phyloP scores from a whole-genome alignment of 306 rosid genomes.

The Lupinus albus region DNA sequence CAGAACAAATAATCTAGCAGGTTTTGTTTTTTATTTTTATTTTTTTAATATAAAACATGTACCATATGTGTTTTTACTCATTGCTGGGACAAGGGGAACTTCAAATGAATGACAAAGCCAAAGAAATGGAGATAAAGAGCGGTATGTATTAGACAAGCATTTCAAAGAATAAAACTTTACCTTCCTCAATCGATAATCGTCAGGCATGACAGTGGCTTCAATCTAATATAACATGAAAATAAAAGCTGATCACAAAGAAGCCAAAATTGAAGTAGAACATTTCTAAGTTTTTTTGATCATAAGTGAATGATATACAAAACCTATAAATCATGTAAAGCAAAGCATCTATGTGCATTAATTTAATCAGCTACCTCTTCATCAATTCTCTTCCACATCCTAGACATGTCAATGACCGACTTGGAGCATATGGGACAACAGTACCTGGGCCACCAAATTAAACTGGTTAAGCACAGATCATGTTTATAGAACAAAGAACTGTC shows the following conservation, averaged over 20 bases:
- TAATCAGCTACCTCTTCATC: conserved; percentile 82
- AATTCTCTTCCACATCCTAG: conserved; percentile 78
- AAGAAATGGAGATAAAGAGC: neutral
- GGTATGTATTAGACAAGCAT: conserved; percentile 26
- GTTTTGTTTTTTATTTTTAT: too few species aligned
- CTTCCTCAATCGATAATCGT: conserved; percentile 79
- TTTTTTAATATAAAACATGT: too few species aligned
- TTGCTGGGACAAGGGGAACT: neutral
- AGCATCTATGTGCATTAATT: conserved; percentile 23
- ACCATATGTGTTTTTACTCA: neutral
- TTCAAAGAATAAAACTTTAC: conserved; percentile 42
- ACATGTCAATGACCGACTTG: conserved; percentile 84
- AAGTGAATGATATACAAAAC: conserved; percentile 9
- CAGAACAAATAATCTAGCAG: neutral
- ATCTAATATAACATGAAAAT: conserved; percentile 55
- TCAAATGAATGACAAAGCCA: neutral
- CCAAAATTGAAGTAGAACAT: conserved; percentile 14
- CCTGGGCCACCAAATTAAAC: conserved; percentile 47
- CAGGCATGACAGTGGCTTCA: conserved; percentile 84
- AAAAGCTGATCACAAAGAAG: conserved; percentile 31
- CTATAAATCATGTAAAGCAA: conserved; percentile 15
- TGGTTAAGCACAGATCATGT: conserved; percentile 6
- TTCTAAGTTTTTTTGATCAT: conserved; percentile 18
- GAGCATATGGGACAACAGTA: conserved; percentile 94
- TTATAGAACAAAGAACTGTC: neutral